Base-by-base conservation (phyloP, 2,329 filamentous ascomycete genomes). In the Macrophomina tecta region DNA sequence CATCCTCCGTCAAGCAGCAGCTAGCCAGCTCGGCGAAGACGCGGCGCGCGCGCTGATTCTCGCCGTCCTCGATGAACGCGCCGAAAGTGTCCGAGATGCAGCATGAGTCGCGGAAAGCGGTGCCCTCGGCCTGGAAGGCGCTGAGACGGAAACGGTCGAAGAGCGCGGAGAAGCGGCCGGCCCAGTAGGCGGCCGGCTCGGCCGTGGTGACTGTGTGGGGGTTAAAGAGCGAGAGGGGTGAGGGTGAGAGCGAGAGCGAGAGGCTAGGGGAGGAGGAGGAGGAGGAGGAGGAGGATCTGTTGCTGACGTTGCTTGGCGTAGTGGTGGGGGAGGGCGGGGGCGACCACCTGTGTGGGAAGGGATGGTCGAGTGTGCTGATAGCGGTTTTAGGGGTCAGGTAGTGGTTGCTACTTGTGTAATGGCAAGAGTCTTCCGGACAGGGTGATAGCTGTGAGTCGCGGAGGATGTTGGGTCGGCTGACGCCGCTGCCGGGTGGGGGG, bases 51-150 rank as follows among this genome's bases (percentile, higher is more conserved):
- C 90, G 66, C 28, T 9, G 14, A 40, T 62, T 45, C 42, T 62
- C 58, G 58, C n/a, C n/a, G 82, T 81, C 67, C 78, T 91, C 69
- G 78, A 92, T 76, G 87, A 86, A 60, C 18, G 53, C 46, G 46
- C 30, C 36, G 23, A 64, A 53, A 7, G 49, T 42, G 45, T 51
- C 45, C 36, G 23, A 34, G 18, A 58, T 42, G 32, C 46, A 23
- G 32, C 58, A 38, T 6, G 40, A 45, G 62, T 91, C 91, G 89
- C 82, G 92, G 78, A 85, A 85, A 64, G 91, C 89, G 63, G 79
- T 92, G 70, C 92, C 89, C 34, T 61, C 67, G 18, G 68, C 69
- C 68, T 78, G 73, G 62, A 77, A 71, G 58, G 69, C 71, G 68
- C 85, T 82, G 67, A 77, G 81, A 64, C 79, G 80, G 69, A 84